Percentiles rank a stretch among this genome's conserved stretches.
Conservation (phyloP, 1,139 yeast species). For the Yamadazyma spencermartinsiae region DNA sequence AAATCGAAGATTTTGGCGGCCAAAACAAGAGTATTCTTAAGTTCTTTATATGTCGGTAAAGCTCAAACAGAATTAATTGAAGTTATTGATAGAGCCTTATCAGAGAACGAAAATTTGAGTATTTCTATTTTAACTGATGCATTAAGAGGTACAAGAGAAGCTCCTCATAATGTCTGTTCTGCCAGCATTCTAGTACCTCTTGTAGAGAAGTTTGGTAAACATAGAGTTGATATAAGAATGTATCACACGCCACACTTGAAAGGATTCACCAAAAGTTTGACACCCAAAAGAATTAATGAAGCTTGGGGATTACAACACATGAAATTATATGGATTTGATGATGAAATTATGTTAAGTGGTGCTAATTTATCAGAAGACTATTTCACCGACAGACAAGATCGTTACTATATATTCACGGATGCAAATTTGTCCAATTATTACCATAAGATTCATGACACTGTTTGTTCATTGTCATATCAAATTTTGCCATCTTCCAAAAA, state of each 20-base stretch:
- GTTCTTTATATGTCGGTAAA: conserved; percentile 86
- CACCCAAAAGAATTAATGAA: conserved; percentile 88
- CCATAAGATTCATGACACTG: conserved; percentile 62
- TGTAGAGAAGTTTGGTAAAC: conserved; percentile 62
- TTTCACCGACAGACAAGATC: conserved; percentile 93
- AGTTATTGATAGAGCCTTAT: conserved; percentile 60
- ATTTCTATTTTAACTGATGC: conserved; percentile 84
- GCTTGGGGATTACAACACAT: conserved; percentile 94
- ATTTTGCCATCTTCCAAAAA: conserved; percentile 39
- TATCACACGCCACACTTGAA: conserved; percentile 87
- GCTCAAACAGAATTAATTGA: conserved; percentile 71
- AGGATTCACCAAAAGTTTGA: conserved; percentile 61
- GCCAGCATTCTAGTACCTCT: conserved; percentile 74
- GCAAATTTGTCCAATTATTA: conserved; percentile 68
- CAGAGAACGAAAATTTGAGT: conserved; percentile 56
- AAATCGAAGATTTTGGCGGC: conserved; percentile 56
- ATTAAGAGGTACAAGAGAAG: conserved; percentile 89
- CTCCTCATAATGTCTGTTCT: conserved; percentile 68
- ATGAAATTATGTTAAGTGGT: conserved; percentile 84
- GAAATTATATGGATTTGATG: conserved; percentile 94
- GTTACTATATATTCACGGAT: conserved; percentile 75
- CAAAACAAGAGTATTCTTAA: conserved; percentile 67
- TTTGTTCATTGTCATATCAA: conserved; percentile 70
- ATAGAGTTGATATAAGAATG: conserved; percentile 76
- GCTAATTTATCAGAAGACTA: conserved; percentile 91